phyloP scores from a whole-genome alignment of 345 rosid genomes.

The Sapria himalayana region DNA sequence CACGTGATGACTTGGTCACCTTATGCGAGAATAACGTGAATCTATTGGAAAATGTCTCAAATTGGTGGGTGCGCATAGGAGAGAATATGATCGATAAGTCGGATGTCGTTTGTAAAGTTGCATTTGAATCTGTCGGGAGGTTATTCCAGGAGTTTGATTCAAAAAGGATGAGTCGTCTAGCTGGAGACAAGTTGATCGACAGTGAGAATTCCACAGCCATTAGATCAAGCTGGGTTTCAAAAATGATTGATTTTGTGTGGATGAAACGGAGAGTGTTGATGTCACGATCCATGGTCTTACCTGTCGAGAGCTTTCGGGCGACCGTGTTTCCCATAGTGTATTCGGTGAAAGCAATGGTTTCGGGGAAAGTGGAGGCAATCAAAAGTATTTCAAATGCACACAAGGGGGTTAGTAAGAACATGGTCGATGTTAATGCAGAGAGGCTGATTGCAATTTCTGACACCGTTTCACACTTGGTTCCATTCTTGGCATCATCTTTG shows the following conservation, averaged over 20 bases:
- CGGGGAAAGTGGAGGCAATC: slow-evolving; percentile 59
- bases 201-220: slow-evolving; percentile 82
- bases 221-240: slow-evolving; percentile 82
- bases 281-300: slow-evolving; percentile 71
- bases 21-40: slow-evolving; percentile 69
- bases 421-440: slow-evolving; percentile 61
- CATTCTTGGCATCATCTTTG: slow-evolving; percentile 79
- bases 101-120: slow-evolving; percentile 72
- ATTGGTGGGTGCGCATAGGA: slow-evolving; percentile 77
- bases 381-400: slow-evolving; percentile 48
- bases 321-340: slow-evolving; percentile 76
- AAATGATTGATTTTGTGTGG: slow-evolving; percentile 76
- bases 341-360: slow-evolving; percentile 77
- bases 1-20: slow-evolving; percentile 81
- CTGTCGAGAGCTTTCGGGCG: slow-evolving; percentile 69
- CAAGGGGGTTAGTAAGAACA: slow-evolving; percentile 17
- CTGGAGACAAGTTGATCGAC: slow-evolving; percentile 91
- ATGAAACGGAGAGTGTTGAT: slow-evolving; percentile 49
- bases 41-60: slow-evolving; percentile 62
- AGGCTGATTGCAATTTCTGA: slow-evolving; percentile 72
- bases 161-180: slow-evolving; percentile 77
- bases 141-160: slow-evolving; percentile 81
- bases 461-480: slow-evolving; percentile 71
- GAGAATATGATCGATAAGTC: slow-evolving; percentile 69
- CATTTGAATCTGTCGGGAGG: slow-evolving; percentile 88